phyloP scores from a whole-genome alignment of 108 stramenopile genomes.

The Halocafeteria seosinensis region DNA sequence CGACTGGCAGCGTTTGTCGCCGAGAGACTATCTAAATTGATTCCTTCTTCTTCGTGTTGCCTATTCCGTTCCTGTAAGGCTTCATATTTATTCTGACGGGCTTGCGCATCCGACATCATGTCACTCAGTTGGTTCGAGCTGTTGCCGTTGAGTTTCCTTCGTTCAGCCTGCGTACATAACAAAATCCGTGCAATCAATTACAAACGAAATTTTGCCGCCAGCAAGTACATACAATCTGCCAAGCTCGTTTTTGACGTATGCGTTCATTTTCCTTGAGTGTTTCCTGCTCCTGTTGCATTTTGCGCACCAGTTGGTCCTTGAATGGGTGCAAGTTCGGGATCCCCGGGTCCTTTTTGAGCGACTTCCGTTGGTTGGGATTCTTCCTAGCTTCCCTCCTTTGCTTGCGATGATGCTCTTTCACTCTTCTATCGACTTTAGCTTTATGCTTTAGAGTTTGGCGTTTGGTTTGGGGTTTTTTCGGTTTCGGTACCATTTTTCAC shows the following conservation, averaged over 20 bases:
- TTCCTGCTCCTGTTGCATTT: too few relatives aligned
- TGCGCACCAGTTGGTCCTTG: constrained; percentile 70
- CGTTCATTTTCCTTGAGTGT: too few relatives aligned
- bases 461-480: not conserved
- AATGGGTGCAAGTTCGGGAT: constrained; percentile 98
- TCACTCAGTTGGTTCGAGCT: not conserved
- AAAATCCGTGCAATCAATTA: too few relatives aligned
- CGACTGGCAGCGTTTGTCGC: constrained; percentile 9
- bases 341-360: constrained; percentile 78
- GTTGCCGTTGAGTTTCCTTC: too few relatives aligned
- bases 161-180: too few relatives aligned
- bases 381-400: constrained; percentile 36
- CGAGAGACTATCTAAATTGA: constrained; percentile 18
- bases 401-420: constrained; percentile 79
- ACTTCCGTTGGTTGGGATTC: constrained; percentile 46
- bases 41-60: constrained; percentile 3
- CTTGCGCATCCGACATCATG: constrained; percentile 11
- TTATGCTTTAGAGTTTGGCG: not conserved
- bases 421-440: constrained; percentile 27
- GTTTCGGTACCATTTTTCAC: too few relatives aligned
- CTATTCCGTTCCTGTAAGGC: not conserved
- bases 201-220: too few relatives aligned
- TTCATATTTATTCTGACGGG: not conserved
- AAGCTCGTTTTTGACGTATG: too few relatives aligned
- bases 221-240: too few relatives aligned